phyloP scores from a whole-genome alignment of 2,329 filamentous ascomycete genomes.

The Claviceps paspali region DNA sequence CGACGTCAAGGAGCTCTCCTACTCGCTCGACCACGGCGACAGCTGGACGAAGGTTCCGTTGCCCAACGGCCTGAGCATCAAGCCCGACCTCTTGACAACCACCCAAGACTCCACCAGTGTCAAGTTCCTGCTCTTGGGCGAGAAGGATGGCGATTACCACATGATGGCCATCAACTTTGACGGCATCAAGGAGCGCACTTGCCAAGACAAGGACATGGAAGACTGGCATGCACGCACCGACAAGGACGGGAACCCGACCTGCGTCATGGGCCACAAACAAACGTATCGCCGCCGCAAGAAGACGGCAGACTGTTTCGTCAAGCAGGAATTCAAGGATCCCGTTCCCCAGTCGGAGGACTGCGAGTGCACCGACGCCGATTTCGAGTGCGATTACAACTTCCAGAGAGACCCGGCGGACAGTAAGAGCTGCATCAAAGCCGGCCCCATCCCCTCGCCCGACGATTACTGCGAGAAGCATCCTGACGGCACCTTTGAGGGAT shows the following conservation, averaged over 20 bases:
- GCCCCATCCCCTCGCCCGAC: slow-evolving; percentile 48
- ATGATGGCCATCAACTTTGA: slow-evolving; percentile 73
- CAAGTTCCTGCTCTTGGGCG: slow-evolving; percentile 71
- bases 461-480: slow-evolving; percentile 53
- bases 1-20: slow-evolving; percentile 43
- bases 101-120: slow-evolving; percentile 84
- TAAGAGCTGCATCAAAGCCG: slow-evolving; percentile 51
- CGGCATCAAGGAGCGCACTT: slow-evolving; percentile 64
- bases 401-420: slow-evolving; percentile 46
- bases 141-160: slow-evolving; percentile 39
- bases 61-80: slow-evolving; percentile 49
- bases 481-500: slow-evolving; percentile 63
- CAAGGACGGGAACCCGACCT: slow-evolving; percentile 65
- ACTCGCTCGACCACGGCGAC: slow-evolving; percentile 81
- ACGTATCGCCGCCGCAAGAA: slow-evolving; percentile 75
- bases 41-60: slow-evolving; percentile 63
- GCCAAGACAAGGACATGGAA: slow-evolving; percentile 65
- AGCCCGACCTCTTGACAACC: slow-evolving; percentile 64
- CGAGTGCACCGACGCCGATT: slow-evolving; percentile 70
- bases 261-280: slow-evolving; percentile 93
- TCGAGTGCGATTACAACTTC: slow-evolving; percentile 96
- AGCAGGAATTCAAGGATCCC: slow-evolving; percentile 69
- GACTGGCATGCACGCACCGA: slow-evolving; percentile 77
- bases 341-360: slow-evolving; percentile 56
- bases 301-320: slow-evolving; percentile 76